Conservation (phyloP, 1,139 yeast genomes). For the Yamadazyma epiphylla region DNA sequence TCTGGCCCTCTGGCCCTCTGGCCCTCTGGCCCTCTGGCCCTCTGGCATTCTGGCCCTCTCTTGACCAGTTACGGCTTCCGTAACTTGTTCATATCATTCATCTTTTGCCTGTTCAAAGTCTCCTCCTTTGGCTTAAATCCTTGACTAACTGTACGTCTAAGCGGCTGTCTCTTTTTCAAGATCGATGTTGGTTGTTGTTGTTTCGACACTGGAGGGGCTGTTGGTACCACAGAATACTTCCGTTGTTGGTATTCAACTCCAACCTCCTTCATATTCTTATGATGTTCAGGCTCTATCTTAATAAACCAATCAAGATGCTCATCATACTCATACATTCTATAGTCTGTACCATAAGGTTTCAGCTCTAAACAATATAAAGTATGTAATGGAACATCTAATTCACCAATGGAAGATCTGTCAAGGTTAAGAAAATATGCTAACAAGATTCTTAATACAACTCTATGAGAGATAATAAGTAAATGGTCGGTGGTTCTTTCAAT, state of each 20-base stretch:
- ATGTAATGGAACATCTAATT: constrained; percentile 88
- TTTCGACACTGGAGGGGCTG: constrained; percentile 49
- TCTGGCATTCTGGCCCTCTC: too few relatives aligned
- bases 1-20: too few relatives aligned
- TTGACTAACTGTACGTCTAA: constrained; percentile 13
- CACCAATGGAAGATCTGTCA: constrained; percentile 79
- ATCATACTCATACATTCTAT: constrained; percentile 83
- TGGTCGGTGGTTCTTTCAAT: constrained; percentile 90
- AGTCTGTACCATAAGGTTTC: constrained; percentile 92
- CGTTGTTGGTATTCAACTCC: constrained; percentile 65
- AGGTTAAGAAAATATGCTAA: constrained; percentile 86
- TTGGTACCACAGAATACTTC: constrained; percentile 69
- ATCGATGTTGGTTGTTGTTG: constrained; percentile 1
- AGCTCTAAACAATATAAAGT: constrained; percentile 87
- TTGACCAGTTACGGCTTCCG: constrained; percentile 15
- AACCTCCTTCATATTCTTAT: constrained; percentile 58
- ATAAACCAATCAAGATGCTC: constrained; percentile 76
- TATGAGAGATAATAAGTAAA: constrained; percentile 75
- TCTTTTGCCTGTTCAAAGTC: constrained; percentile 11
- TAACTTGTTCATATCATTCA: constrained; percentile 15
- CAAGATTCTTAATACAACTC: constrained; percentile 85
- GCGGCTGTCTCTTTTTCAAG: constrained; percentile 2
- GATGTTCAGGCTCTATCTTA: constrained; percentile 64
- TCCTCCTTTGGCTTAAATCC: constrained; percentile 10
- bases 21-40: too few relatives aligned